phyloP scores from a whole-genome alignment of 192 early-diverging fungal species.

The Backusella psychrophila region DNA sequence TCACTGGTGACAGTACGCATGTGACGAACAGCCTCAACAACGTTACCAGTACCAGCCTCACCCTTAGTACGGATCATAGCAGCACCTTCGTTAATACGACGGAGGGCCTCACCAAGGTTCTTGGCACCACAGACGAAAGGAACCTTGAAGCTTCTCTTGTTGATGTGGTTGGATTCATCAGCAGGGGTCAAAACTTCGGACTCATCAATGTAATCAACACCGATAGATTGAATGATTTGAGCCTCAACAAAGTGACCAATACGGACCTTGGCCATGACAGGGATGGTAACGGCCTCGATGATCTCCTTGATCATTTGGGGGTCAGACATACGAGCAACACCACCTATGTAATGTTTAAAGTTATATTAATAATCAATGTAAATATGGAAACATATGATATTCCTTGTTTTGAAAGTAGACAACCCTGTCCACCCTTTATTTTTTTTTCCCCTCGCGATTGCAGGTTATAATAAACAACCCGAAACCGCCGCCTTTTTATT shows the following conservation, averaged over 20 bases:
- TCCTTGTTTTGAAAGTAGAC: background rate
- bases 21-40: conserved; percentile 97
- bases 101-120: conserved; percentile 96
- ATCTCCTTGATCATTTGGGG: conserved; percentile 98
- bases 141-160: conserved; percentile 90
- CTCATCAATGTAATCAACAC: conserved; percentile 97
- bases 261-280: conserved; percentile 98
- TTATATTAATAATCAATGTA: background rate
- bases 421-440: background rate
- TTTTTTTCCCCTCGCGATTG: background rate
- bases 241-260: conserved; percentile 99
- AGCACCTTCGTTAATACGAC: conserved; percentile 95
- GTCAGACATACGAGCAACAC: conserved; percentile 98
- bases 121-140: conserved; percentile 97
- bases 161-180: conserved; percentile 94
- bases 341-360: conserved; percentile 46
- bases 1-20: conserved; percentile 85
- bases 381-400: background rate
- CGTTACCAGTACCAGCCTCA: conserved; percentile 97
- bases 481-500: background rate
- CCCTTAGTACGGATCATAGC: conserved; percentile 99
- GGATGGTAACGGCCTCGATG: conserved; percentile 91
- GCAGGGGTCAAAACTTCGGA: conserved; percentile 95
- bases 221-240: conserved; percentile 84
- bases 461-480: background rate